Base-by-base conservation (phyloP, 202 grass and related monocot species). In the Schoenoplectus triqueter region DNA sequence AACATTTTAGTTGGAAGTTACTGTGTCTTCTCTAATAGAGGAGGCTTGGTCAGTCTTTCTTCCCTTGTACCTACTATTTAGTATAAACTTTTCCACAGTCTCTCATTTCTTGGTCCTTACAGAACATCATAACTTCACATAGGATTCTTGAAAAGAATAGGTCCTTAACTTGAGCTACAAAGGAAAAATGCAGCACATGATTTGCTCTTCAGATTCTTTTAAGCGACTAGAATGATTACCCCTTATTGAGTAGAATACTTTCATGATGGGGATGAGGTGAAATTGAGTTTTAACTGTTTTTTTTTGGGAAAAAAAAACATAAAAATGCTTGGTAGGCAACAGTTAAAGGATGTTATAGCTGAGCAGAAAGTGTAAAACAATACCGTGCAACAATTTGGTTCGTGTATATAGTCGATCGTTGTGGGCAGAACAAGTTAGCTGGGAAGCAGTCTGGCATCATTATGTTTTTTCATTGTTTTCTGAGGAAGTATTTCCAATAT, bases 21-120 rank as follows among this genome's bases (percentile, higher is more conserved):
- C 85, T 95, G 90, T 66, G 76, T 88, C 51, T 90, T 99, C 57
- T 94, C 96, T 2, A 99, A 99, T 78, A 92, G 80, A 83, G 96
- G 93, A 61, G 96, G 93, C n/a, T 84, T 96, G 93, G 96, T 96
- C 85, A 49, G 89, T 6, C 52, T 42, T 21, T 9, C 15, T 86
- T 11, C 10, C 48, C 75, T 56, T 41, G 46, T 50, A 21, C 14
- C 13, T 52, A 60, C 2, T 49, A 18, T 6, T 63, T 66, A 39
- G 3, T 61, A 18, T 61, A 7, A 7, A 45, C 40, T 69, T 69
- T 69, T 31, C 19, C 39, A 45, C 66, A 44, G 11, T 5, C 41
- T 2, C 39, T 83, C 19, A 51, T 60, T 10, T 69, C 52, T 80
- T 83, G 57, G 79, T 2, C 39, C 13, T 67, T 87, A 8, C 68